Conservation (phyloP, 2,329 filamentous ascomycete species). For the Aspergillus felis region DNA sequence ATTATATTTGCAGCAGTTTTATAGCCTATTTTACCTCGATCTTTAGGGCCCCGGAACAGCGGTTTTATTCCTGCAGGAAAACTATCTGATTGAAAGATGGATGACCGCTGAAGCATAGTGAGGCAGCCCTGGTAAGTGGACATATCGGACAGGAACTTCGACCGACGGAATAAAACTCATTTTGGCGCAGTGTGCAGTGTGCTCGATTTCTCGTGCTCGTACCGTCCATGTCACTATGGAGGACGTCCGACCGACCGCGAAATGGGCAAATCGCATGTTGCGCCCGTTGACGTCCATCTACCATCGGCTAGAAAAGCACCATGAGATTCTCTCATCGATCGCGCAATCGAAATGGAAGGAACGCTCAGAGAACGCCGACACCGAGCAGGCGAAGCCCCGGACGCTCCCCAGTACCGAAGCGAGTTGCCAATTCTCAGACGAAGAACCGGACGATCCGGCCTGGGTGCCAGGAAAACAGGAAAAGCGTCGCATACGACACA, state of each 20-base stretch:
- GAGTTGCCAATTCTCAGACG: slow-evolving; percentile 28
- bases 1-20: slow-evolving; percentile 1
- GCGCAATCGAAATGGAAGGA: slow-evolving; percentile 19
- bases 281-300: slow-evolving; percentile 40
- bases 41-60: background rate
- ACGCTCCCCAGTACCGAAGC: slow-evolving; percentile 8
- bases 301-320: slow-evolving; percentile 39
- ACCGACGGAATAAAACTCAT: background rate
- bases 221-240: slow-evolving; percentile 23
- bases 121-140: background rate
- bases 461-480: slow-evolving; percentile 36
- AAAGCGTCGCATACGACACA: slow-evolving; percentile 34
- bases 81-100: background rate
- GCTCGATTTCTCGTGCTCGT: background rate
- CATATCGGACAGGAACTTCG: background rate
- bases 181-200: background rate
- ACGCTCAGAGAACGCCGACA: slow-evolving; percentile 3
- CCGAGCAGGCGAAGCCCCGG: slow-evolving; percentile 2
- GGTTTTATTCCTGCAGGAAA: background rate
- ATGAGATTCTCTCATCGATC: slow-evolving; percentile 30
- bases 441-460: slow-evolving; percentile 34
- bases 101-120: background rate
- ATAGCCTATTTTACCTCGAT: background rate
- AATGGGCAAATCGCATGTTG: slow-evolving; percentile 43
- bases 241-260: slow-evolving; percentile 36